phyloP scores from a whole-genome alignment of 2,329 filamentous ascomycete species.

The Hymenoscyphus salicellus region DNA sequence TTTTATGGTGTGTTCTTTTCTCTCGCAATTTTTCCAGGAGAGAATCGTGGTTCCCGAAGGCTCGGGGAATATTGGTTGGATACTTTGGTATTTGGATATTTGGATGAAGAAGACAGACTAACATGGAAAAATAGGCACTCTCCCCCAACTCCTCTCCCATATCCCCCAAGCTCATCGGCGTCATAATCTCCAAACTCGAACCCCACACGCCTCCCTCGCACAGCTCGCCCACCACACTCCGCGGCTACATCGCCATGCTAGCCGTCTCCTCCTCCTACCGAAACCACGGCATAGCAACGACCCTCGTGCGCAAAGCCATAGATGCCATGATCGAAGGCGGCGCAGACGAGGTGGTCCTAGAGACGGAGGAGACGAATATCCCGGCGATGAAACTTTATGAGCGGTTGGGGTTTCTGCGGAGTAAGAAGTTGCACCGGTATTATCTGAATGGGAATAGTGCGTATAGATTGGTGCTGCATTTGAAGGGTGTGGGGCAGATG shows the following conservation, averaged over 20 bases:
- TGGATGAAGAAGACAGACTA: neutral
- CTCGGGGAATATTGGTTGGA: neutral
- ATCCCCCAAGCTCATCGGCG: conserved; percentile 70
- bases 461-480: conserved; percentile 74
- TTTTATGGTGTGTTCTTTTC: conserved; percentile 66
- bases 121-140: conserved; percentile 46
- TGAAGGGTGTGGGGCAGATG: conserved; percentile 35
- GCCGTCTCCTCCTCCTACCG: conserved; percentile 80
- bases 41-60: neutral
- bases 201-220: conserved; percentile 78
- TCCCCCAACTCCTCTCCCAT: conserved; percentile 58
- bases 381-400: conserved; percentile 92
- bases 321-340: conserved; percentile 81
- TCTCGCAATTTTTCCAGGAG: conserved; percentile 3
- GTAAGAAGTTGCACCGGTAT: conserved; percentile 90
- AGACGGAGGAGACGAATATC: conserved; percentile 91
- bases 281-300: conserved; percentile 82
- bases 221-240: conserved; percentile 56
- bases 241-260: conserved; percentile 98
- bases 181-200: conserved; percentile 93
- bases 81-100: neutral
- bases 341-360: conserved; percentile 91
- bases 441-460: conserved; percentile 96
- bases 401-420: conserved; percentile 83
- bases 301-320: conserved; percentile 83